Conservation (phyloP, 2,329 filamentous ascomycete genomes). For the Tolypocladium ovalisporum region DNA sequence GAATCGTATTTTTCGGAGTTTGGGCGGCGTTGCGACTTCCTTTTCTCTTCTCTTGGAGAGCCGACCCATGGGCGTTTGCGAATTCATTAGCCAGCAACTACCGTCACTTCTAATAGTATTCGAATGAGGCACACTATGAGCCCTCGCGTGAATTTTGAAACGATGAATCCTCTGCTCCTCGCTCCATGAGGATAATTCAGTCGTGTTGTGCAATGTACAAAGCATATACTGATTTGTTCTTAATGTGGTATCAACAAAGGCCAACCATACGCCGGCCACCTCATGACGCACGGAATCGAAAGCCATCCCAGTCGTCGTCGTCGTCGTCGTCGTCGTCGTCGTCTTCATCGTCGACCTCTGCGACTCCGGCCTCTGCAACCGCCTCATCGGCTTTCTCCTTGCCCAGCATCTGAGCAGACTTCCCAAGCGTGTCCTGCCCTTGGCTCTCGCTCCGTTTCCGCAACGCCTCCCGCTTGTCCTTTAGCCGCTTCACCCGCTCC, state of each 20-base stretch:
- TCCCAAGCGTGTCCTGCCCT: constrained; percentile 14
- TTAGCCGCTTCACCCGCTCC: constrained; percentile 55
- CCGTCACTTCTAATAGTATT: not conserved
- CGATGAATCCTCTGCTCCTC: not conserved
- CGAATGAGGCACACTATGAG: not conserved
- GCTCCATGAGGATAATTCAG: not conserved
- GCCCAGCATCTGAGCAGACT: constrained; percentile 7
- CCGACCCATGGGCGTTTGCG: no score
- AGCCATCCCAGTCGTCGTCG: constrained; percentile 48
- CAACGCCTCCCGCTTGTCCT: constrained; percentile 58
- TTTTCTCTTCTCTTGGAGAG: not conserved
- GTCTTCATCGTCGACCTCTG: constrained; percentile 35
- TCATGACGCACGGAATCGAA: constrained; percentile 30
- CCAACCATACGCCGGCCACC: not conserved
- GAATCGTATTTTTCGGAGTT: not conserved
- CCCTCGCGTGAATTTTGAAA: not conserved
- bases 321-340: constrained; percentile 38
- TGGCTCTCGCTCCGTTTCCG: constrained; percentile 23
- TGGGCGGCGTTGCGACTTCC: not conserved
- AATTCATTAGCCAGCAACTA: not conserved
- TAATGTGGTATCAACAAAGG: not conserved
- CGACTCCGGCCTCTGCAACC: constrained; percentile 22
- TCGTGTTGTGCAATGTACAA: not conserved
- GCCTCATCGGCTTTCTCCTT: constrained; percentile 17
- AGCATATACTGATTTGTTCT: not conserved